phyloP scores from a whole-genome alignment of 1,284 basidiomycete genomes.

The Papiliotrema terrestris region DNA sequence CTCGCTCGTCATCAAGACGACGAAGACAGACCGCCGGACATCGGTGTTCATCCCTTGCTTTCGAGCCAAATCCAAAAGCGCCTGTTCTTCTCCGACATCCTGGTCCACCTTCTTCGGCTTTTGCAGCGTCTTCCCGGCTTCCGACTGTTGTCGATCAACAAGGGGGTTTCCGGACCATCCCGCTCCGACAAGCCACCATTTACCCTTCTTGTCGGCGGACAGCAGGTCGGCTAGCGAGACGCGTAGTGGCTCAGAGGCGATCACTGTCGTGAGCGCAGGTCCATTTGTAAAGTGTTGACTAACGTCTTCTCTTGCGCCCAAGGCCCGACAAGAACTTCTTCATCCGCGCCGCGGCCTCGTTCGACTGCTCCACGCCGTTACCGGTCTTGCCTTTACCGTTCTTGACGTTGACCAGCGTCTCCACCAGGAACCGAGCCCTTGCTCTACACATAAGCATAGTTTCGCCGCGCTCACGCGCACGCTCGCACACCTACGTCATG shows the following conservation, averaged over 20 bases:
- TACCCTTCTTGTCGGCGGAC: constrained; percentile 79
- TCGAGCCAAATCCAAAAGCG: constrained; percentile 72
- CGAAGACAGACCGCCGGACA: constrained; percentile 83
- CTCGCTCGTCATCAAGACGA: constrained; percentile 89
- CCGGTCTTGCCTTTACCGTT: constrained; percentile 76
- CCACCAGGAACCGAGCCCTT: constrained; percentile 81
- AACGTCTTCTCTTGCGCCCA: constrained; percentile 71
- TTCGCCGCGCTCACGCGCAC: neutral
- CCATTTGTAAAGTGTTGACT: constrained; percentile 12
- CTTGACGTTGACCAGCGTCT: constrained; percentile 82
- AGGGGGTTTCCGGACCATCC: constrained; percentile 93
- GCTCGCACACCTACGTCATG: constrained; percentile 57
- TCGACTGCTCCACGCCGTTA: constrained; percentile 59
- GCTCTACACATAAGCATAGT: constrained; percentile 14
- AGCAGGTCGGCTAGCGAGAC: constrained; percentile 80
- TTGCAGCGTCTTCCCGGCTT: constrained; percentile 9
- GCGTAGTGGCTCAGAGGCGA: constrained; percentile 76
- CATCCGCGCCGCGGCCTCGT: constrained; percentile 64
- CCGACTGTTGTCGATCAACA: constrained; percentile 54
- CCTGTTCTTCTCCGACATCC: constrained; percentile 48
- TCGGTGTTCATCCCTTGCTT: constrained; percentile 99
- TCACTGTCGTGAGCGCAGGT: constrained; percentile 53
- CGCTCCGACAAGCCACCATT: constrained; percentile 98
- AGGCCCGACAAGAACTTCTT: constrained; percentile 76
- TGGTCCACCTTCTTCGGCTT: constrained; percentile 20